A percentile compares a stretch with the other conserved stretches of the same genome.
These are phyloP conservation scores for Neopestalotiopsis rosae DNA, from an alignment of 2,329 filamentous ascomycete species.

Conservation along the genomic window DNA sequence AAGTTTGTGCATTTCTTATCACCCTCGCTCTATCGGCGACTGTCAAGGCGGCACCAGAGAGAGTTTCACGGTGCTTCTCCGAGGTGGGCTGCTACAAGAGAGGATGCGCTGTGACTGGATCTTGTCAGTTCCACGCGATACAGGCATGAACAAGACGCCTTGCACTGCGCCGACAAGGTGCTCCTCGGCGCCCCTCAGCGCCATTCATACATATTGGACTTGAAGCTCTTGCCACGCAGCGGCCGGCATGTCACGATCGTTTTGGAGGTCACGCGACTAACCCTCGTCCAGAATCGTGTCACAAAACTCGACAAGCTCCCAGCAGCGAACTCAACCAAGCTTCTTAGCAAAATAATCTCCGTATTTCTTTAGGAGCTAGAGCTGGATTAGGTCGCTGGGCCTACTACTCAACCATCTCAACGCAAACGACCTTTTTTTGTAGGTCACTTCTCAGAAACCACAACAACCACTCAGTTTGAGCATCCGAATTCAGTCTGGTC, in stretches of 20 bases:
- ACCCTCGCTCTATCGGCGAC: background rate
- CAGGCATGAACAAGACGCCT: background rate
- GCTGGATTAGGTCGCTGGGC: background rate
- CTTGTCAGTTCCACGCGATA: background rate
- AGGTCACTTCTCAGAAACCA: background rate
- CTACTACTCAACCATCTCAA: background rate
- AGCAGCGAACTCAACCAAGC: background rate
- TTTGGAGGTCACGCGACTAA: background rate
- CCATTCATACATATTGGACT: background rate
- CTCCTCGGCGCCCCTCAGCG: background rate
- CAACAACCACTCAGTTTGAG: background rate
- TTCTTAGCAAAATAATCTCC: background rate
- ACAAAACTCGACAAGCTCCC: background rate
- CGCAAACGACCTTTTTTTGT: background rate
- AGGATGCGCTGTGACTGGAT: background rate
- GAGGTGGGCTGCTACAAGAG: background rate
- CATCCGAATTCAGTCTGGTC: background rate
- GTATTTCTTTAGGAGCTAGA: background rate
- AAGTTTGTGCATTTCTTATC: slow-evolving; percentile 26
- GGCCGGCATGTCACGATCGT: background rate
- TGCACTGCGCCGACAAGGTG: background rate
- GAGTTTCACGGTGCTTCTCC: background rate
- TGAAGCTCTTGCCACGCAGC: background rate
- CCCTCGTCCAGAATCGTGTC: background rate
- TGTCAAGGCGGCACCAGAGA: background rate